These are phyloP conservation scores for Polyplosphaeria fusca DNA, from an alignment of 495 filamentous ascomycete genomes.

Conservation along the genomic window DNA sequence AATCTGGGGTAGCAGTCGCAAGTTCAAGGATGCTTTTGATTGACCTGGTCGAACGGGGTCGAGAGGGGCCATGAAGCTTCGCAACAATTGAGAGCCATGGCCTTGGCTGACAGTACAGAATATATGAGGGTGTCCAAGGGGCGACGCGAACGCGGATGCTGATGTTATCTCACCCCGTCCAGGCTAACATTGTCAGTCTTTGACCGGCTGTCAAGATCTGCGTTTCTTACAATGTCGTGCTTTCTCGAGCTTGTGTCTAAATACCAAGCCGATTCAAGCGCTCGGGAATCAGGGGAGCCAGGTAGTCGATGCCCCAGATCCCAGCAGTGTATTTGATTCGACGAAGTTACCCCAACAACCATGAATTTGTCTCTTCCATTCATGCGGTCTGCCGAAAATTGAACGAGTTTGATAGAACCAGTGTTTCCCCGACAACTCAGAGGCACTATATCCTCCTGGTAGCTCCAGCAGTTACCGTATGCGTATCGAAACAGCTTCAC, in stretches of 20 bases:
- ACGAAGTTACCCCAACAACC: conserved; percentile 1
- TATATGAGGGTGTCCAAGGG: conserved; percentile 1
- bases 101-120: conserved; percentile 12
- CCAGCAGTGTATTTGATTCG: conserved; percentile 3
- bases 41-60: no score
- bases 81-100: neutral
- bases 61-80: conserved; percentile 5
- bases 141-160: neutral
- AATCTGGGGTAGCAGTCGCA: neutral
- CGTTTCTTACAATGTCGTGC: neutral
- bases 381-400: neutral
- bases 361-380: neutral
- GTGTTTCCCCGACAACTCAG: conserved; percentile 1
- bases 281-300: no score
- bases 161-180: conserved; percentile 6
- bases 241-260: neutral
- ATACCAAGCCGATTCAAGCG: neutral
- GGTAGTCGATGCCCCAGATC: neutral
- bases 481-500: conserved; percentile 7
- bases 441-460: neutral
- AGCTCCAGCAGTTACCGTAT: neutral
- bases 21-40: no score
- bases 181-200: neutral
- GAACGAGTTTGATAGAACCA: neutral
- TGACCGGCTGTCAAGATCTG: neutral